These are phyloP conservation scores for Exserohilum turcica DNA, from an alignment of 2,329 filamentous ascomycete genomes.

Conservation along the genomic window DNA sequence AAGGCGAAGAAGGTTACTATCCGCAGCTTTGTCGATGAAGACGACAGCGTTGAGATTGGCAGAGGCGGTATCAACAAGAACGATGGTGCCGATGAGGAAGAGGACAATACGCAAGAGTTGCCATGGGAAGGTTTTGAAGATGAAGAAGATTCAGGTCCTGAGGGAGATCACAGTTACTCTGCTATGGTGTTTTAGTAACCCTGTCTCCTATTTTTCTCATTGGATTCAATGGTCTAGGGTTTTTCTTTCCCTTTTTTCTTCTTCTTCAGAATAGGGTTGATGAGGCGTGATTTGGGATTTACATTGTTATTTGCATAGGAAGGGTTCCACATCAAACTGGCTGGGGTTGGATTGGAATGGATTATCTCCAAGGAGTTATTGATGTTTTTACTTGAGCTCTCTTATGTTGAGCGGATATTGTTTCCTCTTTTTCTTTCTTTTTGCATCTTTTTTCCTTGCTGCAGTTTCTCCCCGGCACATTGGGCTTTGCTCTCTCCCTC, in stretches of 20 bases:
- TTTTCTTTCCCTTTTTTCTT: not conserved
- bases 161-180: slow-evolving; percentile 19
- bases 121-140: slow-evolving; percentile 50
- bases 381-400: not conserved
- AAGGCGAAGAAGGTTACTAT: slow-evolving; percentile 46
- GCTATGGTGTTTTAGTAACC: slow-evolving; percentile 12
- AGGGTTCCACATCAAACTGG: not conserved
- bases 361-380: not conserved
- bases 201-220: too few relatives aligned
- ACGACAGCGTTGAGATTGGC: slow-evolving; percentile 28
- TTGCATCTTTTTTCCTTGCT: not conserved
- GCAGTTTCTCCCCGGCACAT: too few relatives aligned
- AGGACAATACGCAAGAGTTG: slow-evolving; percentile 40
- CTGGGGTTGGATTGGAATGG: not conserved
- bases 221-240: too few relatives aligned
- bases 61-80: not conserved
- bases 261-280: too few relatives aligned
- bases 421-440: not conserved
- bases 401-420: not conserved
- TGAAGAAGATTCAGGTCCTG: slow-evolving; percentile 35
- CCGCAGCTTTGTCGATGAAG: slow-evolving; percentile 42
- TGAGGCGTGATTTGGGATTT: not conserved
- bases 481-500: not conserved
- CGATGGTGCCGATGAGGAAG: slow-evolving; percentile 2
- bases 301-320: not conserved